Evolutionary conservation across 805 yeast genomes (phyloP).

Genomic region (Saccharomycopsis javanensis): DNA sequence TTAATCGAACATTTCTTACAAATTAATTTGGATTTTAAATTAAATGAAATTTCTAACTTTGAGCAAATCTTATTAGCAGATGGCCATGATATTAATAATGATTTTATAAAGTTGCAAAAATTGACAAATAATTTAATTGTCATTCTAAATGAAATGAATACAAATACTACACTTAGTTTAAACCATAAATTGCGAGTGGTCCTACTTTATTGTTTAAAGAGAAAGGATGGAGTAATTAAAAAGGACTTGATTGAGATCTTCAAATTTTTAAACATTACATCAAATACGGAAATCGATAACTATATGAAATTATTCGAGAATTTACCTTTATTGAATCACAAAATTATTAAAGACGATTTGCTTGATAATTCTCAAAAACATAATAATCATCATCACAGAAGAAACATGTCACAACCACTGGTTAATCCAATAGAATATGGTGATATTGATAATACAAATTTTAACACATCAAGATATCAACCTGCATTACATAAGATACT

Average conservation of each 20-base stretch:
- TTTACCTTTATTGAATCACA: constrained; percentile 34
- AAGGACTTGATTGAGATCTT: constrained; percentile 64
- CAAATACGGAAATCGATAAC: constrained; percentile 32
- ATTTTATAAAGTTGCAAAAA: constrained; percentile 6
- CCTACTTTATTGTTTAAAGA: constrained; percentile 61
- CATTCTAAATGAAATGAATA: constrained; percentile 30
- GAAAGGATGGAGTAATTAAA: constrained; percentile 67
- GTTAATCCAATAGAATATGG: constrained; percentile 4
- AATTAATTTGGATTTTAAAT: constrained; percentile 43
- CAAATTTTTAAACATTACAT: constrained; percentile 38
- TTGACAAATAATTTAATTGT: constrained; percentile 44
- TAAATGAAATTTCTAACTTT: constrained; percentile 69
- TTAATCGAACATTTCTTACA: constrained; percentile 57
- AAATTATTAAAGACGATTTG: constrained; percentile 14
- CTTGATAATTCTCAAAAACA: constrained; percentile 20
- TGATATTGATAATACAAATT: constrained; percentile 25
- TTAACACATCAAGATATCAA: constrained; percentile 60
- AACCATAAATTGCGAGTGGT: constrained; percentile 70
- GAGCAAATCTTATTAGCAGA: constrained; percentile 76
- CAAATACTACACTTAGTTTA: constrained; percentile 37
- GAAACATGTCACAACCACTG: background rate
- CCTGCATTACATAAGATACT: constrained; percentile 60
- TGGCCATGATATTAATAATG: constrained; percentile 50
- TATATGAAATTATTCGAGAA: constrained; percentile 48
- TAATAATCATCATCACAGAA: constrained; percentile 25